A percentile compares a stretch with the other conserved stretches of the same genome.
These are phyloP conservation scores for Trypanosoma rangeli DNA, from an alignment of 208 protist species.

Conservation along the genomic window DNA sequence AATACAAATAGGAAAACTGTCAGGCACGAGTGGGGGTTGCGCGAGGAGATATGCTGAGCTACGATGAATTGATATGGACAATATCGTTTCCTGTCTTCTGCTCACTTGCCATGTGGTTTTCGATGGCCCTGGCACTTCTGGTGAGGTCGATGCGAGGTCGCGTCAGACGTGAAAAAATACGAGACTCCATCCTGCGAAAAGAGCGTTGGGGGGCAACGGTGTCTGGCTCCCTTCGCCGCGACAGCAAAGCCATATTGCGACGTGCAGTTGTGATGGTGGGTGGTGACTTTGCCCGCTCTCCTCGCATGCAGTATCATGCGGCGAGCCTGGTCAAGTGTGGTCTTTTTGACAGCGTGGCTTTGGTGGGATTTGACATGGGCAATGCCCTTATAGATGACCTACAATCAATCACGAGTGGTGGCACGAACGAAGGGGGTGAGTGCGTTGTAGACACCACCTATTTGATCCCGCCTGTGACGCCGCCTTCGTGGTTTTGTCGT, in stretches of 20 bases:
- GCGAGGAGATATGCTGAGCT: constrained; percentile 34
- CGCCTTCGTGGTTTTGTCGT: constrained; percentile 60
- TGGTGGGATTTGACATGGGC: constrained; percentile 74
- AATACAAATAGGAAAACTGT: neutral
- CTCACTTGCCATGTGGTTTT: constrained; percentile 63
- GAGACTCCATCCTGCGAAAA: constrained; percentile 30
- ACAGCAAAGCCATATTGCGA: constrained; percentile 37
- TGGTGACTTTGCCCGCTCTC: constrained; percentile 86
- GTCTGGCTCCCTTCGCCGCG: neutral
- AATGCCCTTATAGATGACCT: constrained; percentile 74
- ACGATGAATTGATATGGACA: constrained; percentile 63
- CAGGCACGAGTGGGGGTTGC: constrained; percentile 2
- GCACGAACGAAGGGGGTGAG: neutral
- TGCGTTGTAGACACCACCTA: constrained; percentile 38
- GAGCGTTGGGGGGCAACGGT: constrained; percentile 1
- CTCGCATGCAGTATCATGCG: constrained; percentile 92
- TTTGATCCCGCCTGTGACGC: constrained; percentile 34
- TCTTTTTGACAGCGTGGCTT: constrained; percentile 71
- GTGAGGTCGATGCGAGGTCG: constrained; percentile 55
- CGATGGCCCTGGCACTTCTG: constrained; percentile 68
- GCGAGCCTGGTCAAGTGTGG: constrained; percentile 64
- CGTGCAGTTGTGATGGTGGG: constrained; percentile 85
- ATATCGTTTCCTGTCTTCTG: constrained; percentile 59
- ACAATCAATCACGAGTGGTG: neutral
- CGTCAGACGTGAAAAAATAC: constrained; percentile 39